Evolutionary conservation across 148 eudicot species (phyloP).

Genomic region (Cornus controversa): DNA sequence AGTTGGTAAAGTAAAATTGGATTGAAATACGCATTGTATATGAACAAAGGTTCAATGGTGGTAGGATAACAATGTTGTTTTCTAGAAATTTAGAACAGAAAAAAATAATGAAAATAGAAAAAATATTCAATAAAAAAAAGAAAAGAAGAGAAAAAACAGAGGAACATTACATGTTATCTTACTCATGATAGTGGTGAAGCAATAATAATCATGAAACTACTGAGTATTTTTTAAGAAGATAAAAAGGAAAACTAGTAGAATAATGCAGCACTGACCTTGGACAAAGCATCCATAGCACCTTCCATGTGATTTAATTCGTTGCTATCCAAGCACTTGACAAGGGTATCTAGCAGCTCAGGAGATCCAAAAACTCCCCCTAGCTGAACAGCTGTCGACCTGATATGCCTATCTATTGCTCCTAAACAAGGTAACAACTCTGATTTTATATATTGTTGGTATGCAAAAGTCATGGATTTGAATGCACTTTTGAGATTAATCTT

Average conservation of each 20-base stretch:
- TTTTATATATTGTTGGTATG: conserved; percentile 75
- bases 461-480: conserved; percentile 59
- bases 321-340: conserved; percentile 79
- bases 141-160: no score
- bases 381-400: conserved; percentile 85
- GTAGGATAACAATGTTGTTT: no score
- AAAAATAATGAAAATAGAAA: no score
- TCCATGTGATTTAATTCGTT: conserved; percentile 80
- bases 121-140: no score
- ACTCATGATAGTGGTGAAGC: not conserved
- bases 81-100: no score
- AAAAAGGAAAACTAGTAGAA: not conserved
- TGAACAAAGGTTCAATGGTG: no score
- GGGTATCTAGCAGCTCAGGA: conserved; percentile 83
- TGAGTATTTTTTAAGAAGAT: not conserved
- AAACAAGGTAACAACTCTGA: no score
- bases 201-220: not conserved
- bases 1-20: no score
- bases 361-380: conserved; percentile 76
- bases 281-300: conserved; percentile 99
- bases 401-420: conserved; percentile 79
- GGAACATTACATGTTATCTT: no score
- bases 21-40: no score
- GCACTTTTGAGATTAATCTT: conserved; percentile 83
- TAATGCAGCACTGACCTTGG: conserved; percentile 56